Evolutionary conservation across 2,329 filamentous ascomycete genomes (phyloP).

Genomic region (Pezicula neosporulosa): DNA sequence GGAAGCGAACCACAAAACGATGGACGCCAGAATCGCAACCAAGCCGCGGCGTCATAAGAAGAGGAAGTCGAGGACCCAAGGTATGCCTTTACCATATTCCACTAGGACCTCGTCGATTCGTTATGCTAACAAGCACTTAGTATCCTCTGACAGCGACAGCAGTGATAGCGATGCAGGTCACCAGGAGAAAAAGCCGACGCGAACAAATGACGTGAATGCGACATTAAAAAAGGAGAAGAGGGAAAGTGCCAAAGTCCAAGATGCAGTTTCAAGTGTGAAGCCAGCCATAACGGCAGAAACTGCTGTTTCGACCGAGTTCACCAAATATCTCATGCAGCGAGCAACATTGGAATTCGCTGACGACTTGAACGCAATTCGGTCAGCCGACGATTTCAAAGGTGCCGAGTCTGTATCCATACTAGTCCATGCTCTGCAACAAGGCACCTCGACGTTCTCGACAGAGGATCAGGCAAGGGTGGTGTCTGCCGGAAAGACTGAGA

Average conservation of each 20-base stretch:
- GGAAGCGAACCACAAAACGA: neutral
- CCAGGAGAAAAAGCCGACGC: neutral
- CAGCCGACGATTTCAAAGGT: slow-evolving; percentile 66
- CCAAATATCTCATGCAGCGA: slow-evolving; percentile 65
- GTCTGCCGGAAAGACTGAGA: slow-evolving; percentile 6
- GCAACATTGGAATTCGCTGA: slow-evolving; percentile 69
- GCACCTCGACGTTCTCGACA: slow-evolving; percentile 55
- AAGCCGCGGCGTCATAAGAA: slow-evolving; percentile 25
- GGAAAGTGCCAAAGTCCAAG: neutral
- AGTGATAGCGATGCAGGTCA: neutral
- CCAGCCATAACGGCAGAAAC: slow-evolving; percentile 2
- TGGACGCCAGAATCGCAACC: slow-evolving; percentile 9
- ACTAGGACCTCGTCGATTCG: neutral
- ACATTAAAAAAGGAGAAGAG: neutral
- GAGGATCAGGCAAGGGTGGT: slow-evolving; percentile 42
- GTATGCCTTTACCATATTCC: slow-evolving; percentile 7
- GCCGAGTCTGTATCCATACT: slow-evolving; percentile 59
- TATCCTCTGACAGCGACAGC: slow-evolving; percentile 16
- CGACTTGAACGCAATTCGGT: slow-evolving; percentile 68
- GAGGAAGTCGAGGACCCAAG: slow-evolving; percentile 25
- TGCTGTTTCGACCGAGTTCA: slow-evolving; percentile 40
- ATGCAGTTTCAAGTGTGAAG: neutral
- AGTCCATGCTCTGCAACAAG: slow-evolving; percentile 66
- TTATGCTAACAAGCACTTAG: slow-evolving; percentile 4
- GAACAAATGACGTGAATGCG: neutral